These are phyloP conservation scores for Neostapfia colusana DNA, from an alignment of 176 grass and related monocot species.

Conservation along the genomic window DNA sequence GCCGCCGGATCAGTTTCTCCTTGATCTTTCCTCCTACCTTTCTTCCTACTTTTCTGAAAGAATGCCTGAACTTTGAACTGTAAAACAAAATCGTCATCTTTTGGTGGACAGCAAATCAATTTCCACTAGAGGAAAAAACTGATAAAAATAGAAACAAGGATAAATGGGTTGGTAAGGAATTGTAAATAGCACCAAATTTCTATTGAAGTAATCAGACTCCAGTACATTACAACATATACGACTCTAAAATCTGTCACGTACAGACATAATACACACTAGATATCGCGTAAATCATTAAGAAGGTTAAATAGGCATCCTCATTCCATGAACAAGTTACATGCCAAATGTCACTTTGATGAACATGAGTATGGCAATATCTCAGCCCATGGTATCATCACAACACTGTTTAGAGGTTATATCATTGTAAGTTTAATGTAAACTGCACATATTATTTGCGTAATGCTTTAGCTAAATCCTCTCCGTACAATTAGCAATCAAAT, in stretches of 20 bases:
- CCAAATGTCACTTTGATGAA: not conserved
- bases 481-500: not conserved
- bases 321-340: constrained; percentile 14
- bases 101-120: constrained; percentile 3
- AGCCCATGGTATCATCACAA: not conserved
- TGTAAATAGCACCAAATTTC: not conserved
- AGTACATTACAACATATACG: not conserved
- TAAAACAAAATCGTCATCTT: constrained; percentile 17
- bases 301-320: not conserved
- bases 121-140: not conserved
- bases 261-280: not conserved
- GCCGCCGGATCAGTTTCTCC: constrained; percentile 47
- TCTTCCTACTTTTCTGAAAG: constrained; percentile 72
- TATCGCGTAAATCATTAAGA: not conserved
- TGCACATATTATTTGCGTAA: not conserved
- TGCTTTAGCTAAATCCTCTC: not conserved
- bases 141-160: not conserved
- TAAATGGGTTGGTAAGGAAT: not conserved
- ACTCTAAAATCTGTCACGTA: not conserved
- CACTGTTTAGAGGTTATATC: not conserved
- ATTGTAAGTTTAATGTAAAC: not conserved
- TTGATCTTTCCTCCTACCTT: constrained; percentile 46
- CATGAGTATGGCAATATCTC: not conserved
- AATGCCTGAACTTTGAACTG: constrained; percentile 85
- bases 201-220: constrained; percentile 11